Conservation (phyloP, 164 flowering plant genomes). For the Nelumbo lutea region DNA sequence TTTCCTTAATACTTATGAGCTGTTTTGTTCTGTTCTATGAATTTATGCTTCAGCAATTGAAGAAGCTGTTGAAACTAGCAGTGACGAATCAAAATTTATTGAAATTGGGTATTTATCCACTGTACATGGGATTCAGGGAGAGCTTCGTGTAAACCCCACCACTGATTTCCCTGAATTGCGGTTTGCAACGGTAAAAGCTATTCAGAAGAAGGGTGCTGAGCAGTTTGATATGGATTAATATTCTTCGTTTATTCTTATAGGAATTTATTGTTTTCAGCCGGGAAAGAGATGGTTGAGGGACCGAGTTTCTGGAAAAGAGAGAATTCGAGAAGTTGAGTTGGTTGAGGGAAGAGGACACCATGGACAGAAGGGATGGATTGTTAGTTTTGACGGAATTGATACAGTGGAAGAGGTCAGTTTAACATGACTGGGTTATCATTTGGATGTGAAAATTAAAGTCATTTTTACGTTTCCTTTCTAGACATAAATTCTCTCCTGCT, state of each 20-base stretch:
- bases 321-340: slow-evolving; percentile 66
- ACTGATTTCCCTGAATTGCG: slow-evolving; percentile 85
- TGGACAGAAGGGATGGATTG: slow-evolving; percentile 76
- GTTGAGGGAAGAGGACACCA: slow-evolving; percentile 75
- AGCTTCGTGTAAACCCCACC: slow-evolving; percentile 62
- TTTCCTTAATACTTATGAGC: neutral
- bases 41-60: slow-evolving; percentile 24
- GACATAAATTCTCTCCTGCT: neutral
- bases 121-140: slow-evolving; percentile 85
- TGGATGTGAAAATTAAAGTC: neutral
- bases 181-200: slow-evolving; percentile 47
- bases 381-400: slow-evolving; percentile 55
- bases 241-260: neutral
- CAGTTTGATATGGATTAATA: neutral
- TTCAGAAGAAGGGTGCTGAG: neutral
- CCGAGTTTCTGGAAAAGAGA: slow-evolving; percentile 49
- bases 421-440: slow-evolving; percentile 1
- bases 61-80: slow-evolving; percentile 33
- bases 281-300: slow-evolving; percentile 88
- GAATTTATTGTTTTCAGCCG: slow-evolving; percentile 37
- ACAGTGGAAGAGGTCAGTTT: slow-evolving; percentile 58
- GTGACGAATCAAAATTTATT: slow-evolving; percentile 38
- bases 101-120: slow-evolving; percentile 66
- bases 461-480: neutral
- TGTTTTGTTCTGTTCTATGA: neutral